Evolutionary conservation across 495 filamentous ascomycete genomes (phyloP).

Genomic region (Podospora conica): DNA sequence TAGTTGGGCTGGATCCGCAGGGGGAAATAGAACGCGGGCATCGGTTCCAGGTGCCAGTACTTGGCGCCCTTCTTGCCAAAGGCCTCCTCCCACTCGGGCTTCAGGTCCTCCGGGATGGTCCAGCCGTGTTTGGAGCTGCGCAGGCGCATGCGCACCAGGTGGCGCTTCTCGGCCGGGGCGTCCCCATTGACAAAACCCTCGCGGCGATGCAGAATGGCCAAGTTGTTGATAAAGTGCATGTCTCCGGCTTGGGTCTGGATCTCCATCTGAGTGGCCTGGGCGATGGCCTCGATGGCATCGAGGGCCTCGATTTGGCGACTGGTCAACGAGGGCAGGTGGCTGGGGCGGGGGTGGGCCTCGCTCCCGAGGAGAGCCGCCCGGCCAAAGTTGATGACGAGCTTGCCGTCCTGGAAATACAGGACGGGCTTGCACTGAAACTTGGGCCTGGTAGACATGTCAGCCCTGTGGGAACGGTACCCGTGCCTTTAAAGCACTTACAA

Average conservation of each 20-base stretch:
- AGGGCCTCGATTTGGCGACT: conserved; percentile 55
- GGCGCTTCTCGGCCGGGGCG: conserved; percentile 36
- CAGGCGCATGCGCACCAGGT: conserved; percentile 48
- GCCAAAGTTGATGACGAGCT: conserved; percentile 55
- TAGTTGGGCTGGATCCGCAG: conserved; percentile 45
- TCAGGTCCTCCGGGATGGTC: conserved; percentile 39
- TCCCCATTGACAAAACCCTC: conserved; percentile 52
- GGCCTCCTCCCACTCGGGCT: conserved; percentile 39
- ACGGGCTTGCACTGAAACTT: conserved; percentile 50
- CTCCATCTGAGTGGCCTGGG: conserved; percentile 49
- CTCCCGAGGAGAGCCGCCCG: conserved; percentile 53
- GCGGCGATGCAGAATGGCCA: conserved; percentile 61
- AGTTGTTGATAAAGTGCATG: conserved; percentile 70
- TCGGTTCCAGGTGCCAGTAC: conserved; percentile 47
- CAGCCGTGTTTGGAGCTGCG: conserved; percentile 41
- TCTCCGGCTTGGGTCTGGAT: conserved; percentile 56
- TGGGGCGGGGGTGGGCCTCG: conserved; percentile 47
- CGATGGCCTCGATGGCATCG: conserved; percentile 56
- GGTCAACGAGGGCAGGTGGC: conserved; percentile 50
- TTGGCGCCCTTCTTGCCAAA: conserved; percentile 35
- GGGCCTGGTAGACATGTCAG: conserved; percentile 32
- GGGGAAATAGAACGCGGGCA: conserved; percentile 45
- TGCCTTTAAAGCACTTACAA: conserved; percentile 38
- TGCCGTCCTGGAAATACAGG: conserved; percentile 50
- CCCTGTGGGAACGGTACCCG: conserved; percentile 5